These are phyloP conservation scores for Shiraia sp. DNA, from an alignment of 2,329 filamentous ascomycete genomes.

Conservation along the genomic window DNA sequence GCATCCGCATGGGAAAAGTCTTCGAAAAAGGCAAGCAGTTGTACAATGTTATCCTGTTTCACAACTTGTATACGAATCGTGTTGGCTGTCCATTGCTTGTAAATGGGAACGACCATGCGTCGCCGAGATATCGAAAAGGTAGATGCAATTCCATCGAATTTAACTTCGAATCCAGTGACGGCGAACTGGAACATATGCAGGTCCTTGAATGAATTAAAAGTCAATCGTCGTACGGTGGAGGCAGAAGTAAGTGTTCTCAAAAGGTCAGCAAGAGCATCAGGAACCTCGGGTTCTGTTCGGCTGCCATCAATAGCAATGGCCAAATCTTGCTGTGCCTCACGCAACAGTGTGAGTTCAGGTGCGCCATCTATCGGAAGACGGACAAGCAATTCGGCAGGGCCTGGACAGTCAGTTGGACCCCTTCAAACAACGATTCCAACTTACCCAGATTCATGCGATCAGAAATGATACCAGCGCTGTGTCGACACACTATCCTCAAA, in stretches of 20 bases:
- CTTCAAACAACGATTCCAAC: conserved; percentile 7
- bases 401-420: conserved; percentile 23
- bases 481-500: conserved; percentile 75
- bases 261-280: conserved; percentile 66
- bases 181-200: conserved; percentile 79
- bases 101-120: conserved; percentile 87
- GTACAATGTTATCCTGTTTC: conserved; percentile 72
- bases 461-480: conserved; percentile 75
- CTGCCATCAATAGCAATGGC: conserved; percentile 68
- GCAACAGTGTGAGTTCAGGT: conserved; percentile 48
- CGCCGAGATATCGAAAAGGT: conserved; percentile 81
- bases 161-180: conserved; percentile 77
- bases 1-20: conserved; percentile 84
- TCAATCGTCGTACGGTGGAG: conserved; percentile 71
- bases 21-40: conserved; percentile 84
- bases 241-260: conserved; percentile 61
- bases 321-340: conserved; percentile 75
- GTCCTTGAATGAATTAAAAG: conserved; percentile 52
- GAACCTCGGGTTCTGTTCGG: conserved; percentile 47
- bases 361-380: conserved; percentile 48
- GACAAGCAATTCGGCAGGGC: conserved; percentile 51
- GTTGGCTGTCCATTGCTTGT: conserved; percentile 92
- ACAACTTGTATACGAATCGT: conserved; percentile 80
- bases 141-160: conserved; percentile 59
- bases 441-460: conserved; percentile 78